Evolutionary conservation across 768 basidiomycete genomes (phyloP), one percentile per base, ranked within the genome.

Genomic region (Naganishia antarctica): DNA sequence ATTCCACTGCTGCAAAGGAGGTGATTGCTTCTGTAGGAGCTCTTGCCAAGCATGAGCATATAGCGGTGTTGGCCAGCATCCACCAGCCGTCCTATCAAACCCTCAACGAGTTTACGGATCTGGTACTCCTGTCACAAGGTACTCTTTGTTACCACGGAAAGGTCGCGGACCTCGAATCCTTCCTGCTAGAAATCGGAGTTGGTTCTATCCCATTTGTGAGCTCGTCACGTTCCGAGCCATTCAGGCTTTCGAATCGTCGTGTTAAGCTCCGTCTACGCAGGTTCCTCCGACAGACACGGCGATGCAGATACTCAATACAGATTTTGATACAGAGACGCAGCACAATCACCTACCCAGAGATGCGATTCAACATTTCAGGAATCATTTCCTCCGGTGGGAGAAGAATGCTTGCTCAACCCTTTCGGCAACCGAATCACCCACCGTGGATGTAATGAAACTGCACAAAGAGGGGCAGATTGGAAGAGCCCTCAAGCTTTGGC

Each of bases 71-170:
- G 68, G 80, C 78, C 0, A 70, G 78, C 12, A 73, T 80, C 34
- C 79, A 79, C 75, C 80, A 82, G 51, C 86, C 86, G 0, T 81
- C 81, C 18, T 80, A 81, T 25, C 82, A 82, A 57, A 84, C 84
- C 0, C 80, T 85, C 48, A 69, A 80, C 0, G 80, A 83, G 41
- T 86, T 86, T 70, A 82, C 82, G 45, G 76, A 81, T 37, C 73
- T 86, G 5, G 71, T 85, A 31, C 75, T 87, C 21, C 80, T 87
- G 8, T 78, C 84, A 0, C 77, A 79, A 21, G 85, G 86, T 0
- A 75, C 73, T 31, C 74, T 77, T 51, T 45, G 83, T 77, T 73
- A 78, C 73, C 49, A 79, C 78, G 66, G 82, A 60, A 51, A 78
- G 37, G 70, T 67, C 25, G 11, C 61, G 15, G 65, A 65, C 60